Evolutionary conservation across 495 filamentous ascomycete genomes (phyloP).

Genomic region (Chaetomium tenue): DNA sequence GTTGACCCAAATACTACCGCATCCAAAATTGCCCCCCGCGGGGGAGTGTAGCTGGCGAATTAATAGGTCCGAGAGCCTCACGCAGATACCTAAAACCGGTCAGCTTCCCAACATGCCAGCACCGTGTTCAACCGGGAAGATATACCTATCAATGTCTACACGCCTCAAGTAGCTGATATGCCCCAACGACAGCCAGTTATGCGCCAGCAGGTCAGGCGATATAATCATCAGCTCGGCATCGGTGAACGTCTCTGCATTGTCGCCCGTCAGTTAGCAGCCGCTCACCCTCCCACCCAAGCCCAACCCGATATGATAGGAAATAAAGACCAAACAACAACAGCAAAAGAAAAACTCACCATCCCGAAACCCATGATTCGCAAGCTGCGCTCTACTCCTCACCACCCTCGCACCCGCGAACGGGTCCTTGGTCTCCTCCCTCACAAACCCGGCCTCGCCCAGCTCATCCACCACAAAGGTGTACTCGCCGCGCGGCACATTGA

Average conservation of each 20-base stretch:
- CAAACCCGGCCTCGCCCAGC: constrained; percentile 60
- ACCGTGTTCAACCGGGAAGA: constrained; percentile 20
- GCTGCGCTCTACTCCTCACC: constrained; percentile 73
- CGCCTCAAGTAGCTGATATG: constrained; percentile 79
- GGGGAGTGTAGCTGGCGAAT: too few species aligned
- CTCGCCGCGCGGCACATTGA: constrained; percentile 83
- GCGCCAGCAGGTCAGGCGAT: constrained; percentile 71
- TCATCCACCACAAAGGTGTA: constrained; percentile 76
- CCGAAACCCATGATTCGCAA: constrained; percentile 67
- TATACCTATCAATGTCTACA: constrained; percentile 67
- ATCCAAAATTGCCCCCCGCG: too few species aligned
- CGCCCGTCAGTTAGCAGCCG: not conserved
- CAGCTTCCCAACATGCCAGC: not conserved
- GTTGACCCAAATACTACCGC: not conserved
- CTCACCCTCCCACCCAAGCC: too few species aligned
- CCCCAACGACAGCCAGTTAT: constrained; percentile 76
- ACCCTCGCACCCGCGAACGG: constrained; percentile 72
- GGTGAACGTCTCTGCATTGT: constrained; percentile 63
- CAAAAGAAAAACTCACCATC: constrained; percentile 57
- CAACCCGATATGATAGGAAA: too few species aligned
- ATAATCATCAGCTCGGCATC: constrained; percentile 74
- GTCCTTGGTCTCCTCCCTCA: constrained; percentile 52
- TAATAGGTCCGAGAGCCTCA: too few species aligned
- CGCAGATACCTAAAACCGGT: not conserved
- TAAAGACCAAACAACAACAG: too few species aligned